Evolutionary conservation across 495 filamentous ascomycete genomes (phyloP), one percentile per base, ranked within the genome.

Genomic region (Penicillium atrosanguineum): DNA sequence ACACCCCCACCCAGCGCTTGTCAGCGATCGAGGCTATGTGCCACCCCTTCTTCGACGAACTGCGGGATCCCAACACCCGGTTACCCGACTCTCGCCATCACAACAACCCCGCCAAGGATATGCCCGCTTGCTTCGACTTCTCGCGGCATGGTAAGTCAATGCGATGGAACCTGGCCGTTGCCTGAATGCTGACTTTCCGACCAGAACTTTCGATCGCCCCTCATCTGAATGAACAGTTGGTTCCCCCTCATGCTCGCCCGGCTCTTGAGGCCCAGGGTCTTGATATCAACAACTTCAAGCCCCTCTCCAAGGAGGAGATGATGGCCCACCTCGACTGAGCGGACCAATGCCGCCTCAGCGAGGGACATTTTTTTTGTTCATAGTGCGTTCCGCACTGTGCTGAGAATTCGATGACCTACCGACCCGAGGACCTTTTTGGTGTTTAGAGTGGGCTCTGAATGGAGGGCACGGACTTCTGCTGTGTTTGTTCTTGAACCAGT

Each of bases 41-140:
- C 57, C 95, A 98, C 62, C 89, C 95, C 23, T 98, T 98, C 81
- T 98, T 98, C 62, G 94, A 98, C 65, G 95, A 98, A 72, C 81
- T 98, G 41, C 81, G 94, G 49, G 91, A 96, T 59, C 90, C 90
- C 6, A 83, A 74, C 62, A 97, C 92, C 41, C 86, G 83, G 62
- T 79, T 98, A 52, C 94, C 93, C 4, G 95, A 98, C 70, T 97
- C 94, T 18, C 89, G 94, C 59, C 91, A 96, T 71, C 80, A 86
- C 29, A 88, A 85, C 63, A 81, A 79, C 53, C 83, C 86, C 8
- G 73, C 85, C 46, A 87, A 84, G 70, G 93, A 97, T 56, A 74
- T 98, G 36, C 94, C 94, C 7, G 77, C 74, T 31, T 84, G 97
- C 41, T 98, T 97, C 70, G 87, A 98, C 68, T 98, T 97, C 73